Base-by-base conservation (phyloP, 2,329 filamentous ascomycete genomes). In the Thelonectria rubi region DNA sequence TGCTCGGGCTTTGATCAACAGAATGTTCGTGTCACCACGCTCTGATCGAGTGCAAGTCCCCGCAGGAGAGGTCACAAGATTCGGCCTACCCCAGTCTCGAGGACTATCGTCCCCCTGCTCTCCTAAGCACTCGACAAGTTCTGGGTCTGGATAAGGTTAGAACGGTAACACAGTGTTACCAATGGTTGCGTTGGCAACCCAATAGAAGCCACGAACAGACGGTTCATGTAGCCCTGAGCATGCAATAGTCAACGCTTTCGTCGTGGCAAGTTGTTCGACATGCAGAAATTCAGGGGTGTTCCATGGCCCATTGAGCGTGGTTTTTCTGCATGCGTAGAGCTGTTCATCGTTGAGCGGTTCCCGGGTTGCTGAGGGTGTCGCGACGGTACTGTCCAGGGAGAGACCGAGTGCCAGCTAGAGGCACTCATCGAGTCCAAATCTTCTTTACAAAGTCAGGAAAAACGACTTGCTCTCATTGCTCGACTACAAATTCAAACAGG, bases 51-150 rank as follows among this genome's bases (percentile, higher is more conserved):
- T 51, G 52, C 52, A 56, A 24, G 47, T 26, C 40, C 42, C 47
- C 40, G 52, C 12, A 52, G 20, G 26, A 40, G 30, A 51, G 48
- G 34, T 32, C 53, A 61, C 53, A 56, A 61, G 58, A 56, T 61
- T 48, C 53, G 32, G 58, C n/a, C 40, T 48, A 39, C 53, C 34
- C 47, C 42, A 24, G 53, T 34, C 18, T 11, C 30, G 49, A 24
- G 24, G 51, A 40, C 40, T n/a, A 17, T 34, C 15, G 12, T 17
- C 17, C 17, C 15, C 42, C 30, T 20, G 7, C 2, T 18, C 12
- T 34, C 42, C 53, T n/a, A 9, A 14, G 15, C 5, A 47, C 26
- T 30, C 26, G 26, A 15, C 14, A 7, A 42, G 3, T 11, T 14
- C 34, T 21, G 47, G 20, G 9, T 52, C 48, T 42, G n/a, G n/a